These are phyloP conservation scores for Onygenales sp. DNA, from an alignment of 2,329 filamentous ascomycete species.

Conservation along the genomic window DNA sequence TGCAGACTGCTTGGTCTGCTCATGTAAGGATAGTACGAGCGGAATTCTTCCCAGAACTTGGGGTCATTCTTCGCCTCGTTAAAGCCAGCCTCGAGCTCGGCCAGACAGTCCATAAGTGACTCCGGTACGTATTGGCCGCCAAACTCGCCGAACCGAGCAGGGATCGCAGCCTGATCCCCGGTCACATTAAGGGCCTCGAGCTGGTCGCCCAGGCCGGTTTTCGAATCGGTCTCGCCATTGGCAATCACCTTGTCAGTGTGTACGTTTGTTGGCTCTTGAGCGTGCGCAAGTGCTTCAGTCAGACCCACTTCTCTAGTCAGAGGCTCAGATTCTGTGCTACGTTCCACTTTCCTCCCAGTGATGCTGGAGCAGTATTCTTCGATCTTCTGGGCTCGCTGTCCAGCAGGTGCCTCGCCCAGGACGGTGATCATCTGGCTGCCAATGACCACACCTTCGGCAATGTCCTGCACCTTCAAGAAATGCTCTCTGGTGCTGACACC, in stretches of 20 bases:
- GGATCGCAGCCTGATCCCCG: conserved; percentile 50
- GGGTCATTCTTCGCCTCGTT: conserved; percentile 77
- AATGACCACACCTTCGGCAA: conserved; percentile 92
- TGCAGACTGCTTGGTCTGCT: conserved; percentile 87
- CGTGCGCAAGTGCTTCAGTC: conserved; percentile 56
- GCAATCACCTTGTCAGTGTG: conserved; percentile 36
- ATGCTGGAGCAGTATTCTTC: conserved; percentile 78
- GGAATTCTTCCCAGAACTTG: conserved; percentile 93
- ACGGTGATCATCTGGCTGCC: conserved; percentile 89
- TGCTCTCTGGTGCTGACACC: conserved; percentile 94
- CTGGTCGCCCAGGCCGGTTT: conserved; percentile 67
- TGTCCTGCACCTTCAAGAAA: conserved; percentile 71
- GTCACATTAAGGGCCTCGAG: conserved; percentile 69
- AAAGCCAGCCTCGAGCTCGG: conserved; percentile 84
- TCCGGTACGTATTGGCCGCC: conserved; percentile 97
- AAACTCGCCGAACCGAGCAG: conserved; percentile 86
- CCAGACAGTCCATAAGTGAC: conserved; percentile 92
- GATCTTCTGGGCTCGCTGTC: conserved; percentile 61
- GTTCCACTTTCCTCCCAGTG: conserved; percentile 46
- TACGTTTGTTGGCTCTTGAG: conserved; percentile 44
- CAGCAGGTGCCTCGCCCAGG: conserved; percentile 58
- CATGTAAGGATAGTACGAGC: conserved; percentile 96
- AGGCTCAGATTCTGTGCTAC: conserved; percentile 33
- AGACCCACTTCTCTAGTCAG: conserved; percentile 59
- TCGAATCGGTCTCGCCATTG: conserved; percentile 45